A percentile compares a stretch with the other conserved stretches of the same genome.
Conservation (phyloP, 2,329 filamentous ascomycete species). For the Tolypocladium inflatum region DNA sequence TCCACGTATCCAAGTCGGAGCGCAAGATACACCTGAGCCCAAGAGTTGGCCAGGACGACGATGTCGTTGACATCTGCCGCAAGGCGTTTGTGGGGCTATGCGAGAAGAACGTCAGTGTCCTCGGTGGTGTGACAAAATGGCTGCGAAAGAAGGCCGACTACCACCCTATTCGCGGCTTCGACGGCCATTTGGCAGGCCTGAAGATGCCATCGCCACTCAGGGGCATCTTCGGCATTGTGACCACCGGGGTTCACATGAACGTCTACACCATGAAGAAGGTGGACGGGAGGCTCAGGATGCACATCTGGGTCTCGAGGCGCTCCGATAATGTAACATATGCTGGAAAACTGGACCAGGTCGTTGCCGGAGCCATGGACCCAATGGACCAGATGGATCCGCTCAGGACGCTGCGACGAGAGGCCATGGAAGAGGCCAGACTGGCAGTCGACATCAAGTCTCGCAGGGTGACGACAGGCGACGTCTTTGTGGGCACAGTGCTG, state of each 20-base stretch:
- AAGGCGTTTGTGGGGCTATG: slow-evolving; percentile 14
- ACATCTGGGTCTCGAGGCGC: slow-evolving; percentile 24
- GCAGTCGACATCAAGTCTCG: slow-evolving; percentile 12
- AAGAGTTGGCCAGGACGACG: slow-evolving; percentile 2
- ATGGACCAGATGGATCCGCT: slow-evolving; percentile 16
- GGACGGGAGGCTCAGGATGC: slow-evolving; percentile 10
- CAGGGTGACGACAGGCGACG: slow-evolving; percentile 7
- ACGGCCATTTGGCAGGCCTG: slow-evolving; percentile 10
- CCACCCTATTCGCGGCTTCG: slow-evolving; percentile 18
- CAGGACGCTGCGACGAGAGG: slow-evolving; percentile 20
- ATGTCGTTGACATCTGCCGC: slow-evolving; percentile 7
- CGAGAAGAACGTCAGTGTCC: slow-evolving; percentile 12
- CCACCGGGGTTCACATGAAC: slow-evolving; percentile 26
- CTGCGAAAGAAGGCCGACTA: slow-evolving; percentile 11
- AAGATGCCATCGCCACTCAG: slow-evolving; percentile 21
- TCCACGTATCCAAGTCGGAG: slow-evolving; percentile 5
- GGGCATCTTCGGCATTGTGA: slow-evolving; percentile 25
- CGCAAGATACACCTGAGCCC: slow-evolving; percentile 13
- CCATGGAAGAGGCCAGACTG: slow-evolving; percentile 22
- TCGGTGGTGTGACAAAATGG: slow-evolving; percentile 18
- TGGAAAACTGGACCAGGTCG: slow-evolving; percentile 25
- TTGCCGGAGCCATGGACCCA: slow-evolving; percentile 24
- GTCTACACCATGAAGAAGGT: slow-evolving; percentile 19
- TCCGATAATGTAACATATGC: slow-evolving; percentile 20
- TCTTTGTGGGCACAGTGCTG: slow-evolving; percentile 12